Base-by-base conservation (phyloP, 352 stramenopile species). In the Peronospora tabacina region DNA sequence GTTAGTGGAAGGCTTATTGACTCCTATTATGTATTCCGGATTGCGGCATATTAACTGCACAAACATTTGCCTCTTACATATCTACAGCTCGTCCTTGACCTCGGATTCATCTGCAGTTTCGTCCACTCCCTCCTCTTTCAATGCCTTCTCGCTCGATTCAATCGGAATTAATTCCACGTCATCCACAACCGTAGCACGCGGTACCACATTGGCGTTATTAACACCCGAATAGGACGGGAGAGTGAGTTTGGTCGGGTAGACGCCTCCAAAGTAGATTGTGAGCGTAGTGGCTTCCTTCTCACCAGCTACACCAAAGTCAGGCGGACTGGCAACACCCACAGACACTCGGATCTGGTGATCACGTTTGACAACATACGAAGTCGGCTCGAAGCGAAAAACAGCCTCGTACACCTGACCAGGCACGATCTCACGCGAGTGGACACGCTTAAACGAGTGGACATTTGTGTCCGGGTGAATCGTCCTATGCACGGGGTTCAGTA, bases 301-400 rank as follows among this genome's bases (percentile, higher is more conserved):
- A 12, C 61, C 65, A n/a, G 55, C 48, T 2, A 59, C 56, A n/a
- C 50, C 74, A 47, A 91, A 91, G 39, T 85, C 71, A 10, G 68
- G 72, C 12, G 69, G 60, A 43, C 61, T 66, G 3, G 67, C 72
- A 24, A 82, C 63, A 30, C 78, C 78, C 32, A 91, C 81, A 22
- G 72, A 75, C 38, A 91, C 58, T 38, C 81, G 81, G 33, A 91
- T 47, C 54, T 89, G 75, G 55, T 91, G 81, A 50, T 86, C 49
- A 48, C 69, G 78, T 63, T 88, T 85, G 24, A 91, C 51, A 7
- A 88, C 61, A 58, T 88, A 91, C 59, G 77, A 87, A 28, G 78
- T 76, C 5, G 77, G 73, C 60, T 87, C 39, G 45, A 91, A 91
- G 15, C 71, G 72, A 42, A 91, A 69, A 53, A 86, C 72, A 30